A percentile compares a stretch with the other conserved stretches of the same genome.
Conservation (phyloP, 257 asterid genomes). For the Nyctanthes arbortristis region DNA sequence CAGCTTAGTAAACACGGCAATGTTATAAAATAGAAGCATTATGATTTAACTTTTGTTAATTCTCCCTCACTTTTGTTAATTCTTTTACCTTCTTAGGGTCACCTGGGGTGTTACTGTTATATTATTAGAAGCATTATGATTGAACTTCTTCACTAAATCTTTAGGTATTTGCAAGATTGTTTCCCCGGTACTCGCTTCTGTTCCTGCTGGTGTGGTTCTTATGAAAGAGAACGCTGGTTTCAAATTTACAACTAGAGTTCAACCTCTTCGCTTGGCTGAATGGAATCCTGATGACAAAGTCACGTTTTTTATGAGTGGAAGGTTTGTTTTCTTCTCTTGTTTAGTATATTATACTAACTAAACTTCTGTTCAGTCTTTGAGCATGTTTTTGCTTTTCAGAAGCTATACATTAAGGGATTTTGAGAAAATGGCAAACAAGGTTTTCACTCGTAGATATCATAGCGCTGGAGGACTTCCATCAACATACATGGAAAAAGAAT, state of each 20-base stretch:
- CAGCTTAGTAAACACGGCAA: neutral
- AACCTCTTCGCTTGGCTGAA: slow-evolving; percentile 96
- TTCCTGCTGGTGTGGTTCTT: slow-evolving; percentile 95
- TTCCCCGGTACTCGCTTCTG: slow-evolving; percentile 83
- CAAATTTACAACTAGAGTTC: slow-evolving; percentile 95
- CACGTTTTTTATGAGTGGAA: slow-evolving; percentile 96
- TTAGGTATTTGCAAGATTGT: slow-evolving; percentile 95
- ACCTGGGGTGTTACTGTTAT: slow-evolving; percentile 5
- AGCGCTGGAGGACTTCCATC: slow-evolving; percentile 94
- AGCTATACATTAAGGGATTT: slow-evolving; percentile 92
- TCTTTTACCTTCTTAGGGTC: slow-evolving; percentile 10
- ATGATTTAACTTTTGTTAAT: no score
- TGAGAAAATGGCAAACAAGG: slow-evolving; percentile 99
- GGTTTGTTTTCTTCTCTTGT: slow-evolving; percentile 44
- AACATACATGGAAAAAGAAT: slow-evolving; percentile 86
- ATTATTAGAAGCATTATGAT: slow-evolving; percentile 18
- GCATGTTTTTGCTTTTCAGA: slow-evolving; percentile 53
- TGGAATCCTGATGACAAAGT: slow-evolving; percentile 90
- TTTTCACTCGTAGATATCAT: slow-evolving; percentile 81
- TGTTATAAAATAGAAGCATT: no score
- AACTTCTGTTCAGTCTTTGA: slow-evolving; percentile 33
- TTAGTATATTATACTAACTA: slow-evolving; percentile 13
- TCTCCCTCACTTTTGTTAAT: no score
- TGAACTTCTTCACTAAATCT: slow-evolving; percentile 25
- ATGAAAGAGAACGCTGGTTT: slow-evolving; percentile 87